A percentile compares a stretch with the other conserved stretches of the same genome.
phyloP scores from a whole-genome alignment of 2,329 filamentous ascomycete species.

The Fusarium sp. region DNA sequence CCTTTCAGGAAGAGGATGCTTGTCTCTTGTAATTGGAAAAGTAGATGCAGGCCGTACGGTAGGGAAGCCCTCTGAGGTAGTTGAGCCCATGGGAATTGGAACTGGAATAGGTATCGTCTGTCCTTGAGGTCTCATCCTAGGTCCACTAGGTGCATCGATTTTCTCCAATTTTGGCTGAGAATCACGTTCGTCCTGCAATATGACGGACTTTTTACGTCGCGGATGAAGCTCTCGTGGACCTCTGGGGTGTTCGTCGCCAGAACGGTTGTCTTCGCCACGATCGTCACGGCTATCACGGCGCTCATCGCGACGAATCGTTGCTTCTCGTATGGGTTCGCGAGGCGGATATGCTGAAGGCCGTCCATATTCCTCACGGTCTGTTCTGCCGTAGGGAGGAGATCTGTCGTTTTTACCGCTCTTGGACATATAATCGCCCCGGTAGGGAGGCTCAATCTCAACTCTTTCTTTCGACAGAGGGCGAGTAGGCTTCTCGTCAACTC shows the following conservation, averaged over 20 bases:
- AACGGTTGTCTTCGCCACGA: conserved; percentile 46
- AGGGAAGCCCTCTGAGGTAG: conserved; percentile 22
- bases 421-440: conserved; percentile 41
- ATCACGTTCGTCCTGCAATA: conserved; percentile 49
- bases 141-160: conserved; percentile 29
- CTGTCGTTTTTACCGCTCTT: conserved; percentile 46
- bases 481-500: conserved; percentile 33
- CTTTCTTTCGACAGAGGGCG: conserved; percentile 49
- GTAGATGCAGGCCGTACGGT: conserved; percentile 45
- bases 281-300: conserved; percentile 44
- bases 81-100: conserved; percentile 25
- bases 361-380: conserved; percentile 36
- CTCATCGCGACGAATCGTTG: conserved; percentile 24
- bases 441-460: conserved; percentile 25
- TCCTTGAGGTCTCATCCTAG: conserved; percentile 49
- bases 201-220: conserved; percentile 48
- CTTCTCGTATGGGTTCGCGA: conserved; percentile 26
- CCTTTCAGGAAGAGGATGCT: conserved; percentile 33
- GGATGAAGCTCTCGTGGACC: conserved; percentile 42
- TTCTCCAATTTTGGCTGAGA: conserved; percentile 41
- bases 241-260: conserved; percentile 52
- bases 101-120: conserved; percentile 49
- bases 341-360: conserved; percentile 23
- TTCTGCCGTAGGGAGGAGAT: conserved; percentile 43
- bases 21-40: conserved; percentile 43